Percentiles rank a stretch among this genome's conserved stretches.
These are phyloP conservation scores for Cymbidium sinense DNA, from an alignment of 106 monocot species.

Conservation along the genomic window DNA sequence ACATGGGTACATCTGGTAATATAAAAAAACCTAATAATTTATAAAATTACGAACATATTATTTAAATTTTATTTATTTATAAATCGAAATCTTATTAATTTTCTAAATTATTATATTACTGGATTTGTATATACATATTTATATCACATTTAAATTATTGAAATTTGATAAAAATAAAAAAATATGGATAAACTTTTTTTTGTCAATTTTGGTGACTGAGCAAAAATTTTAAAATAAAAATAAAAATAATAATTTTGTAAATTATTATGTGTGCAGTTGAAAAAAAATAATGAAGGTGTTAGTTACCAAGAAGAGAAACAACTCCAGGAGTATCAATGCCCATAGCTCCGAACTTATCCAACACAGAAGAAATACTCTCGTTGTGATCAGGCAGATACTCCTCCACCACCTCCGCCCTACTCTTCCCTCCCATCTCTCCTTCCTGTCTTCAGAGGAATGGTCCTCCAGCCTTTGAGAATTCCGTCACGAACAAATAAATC, in stretches of 20 bases:
- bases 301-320: constrained; percentile 61
- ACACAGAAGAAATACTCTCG: constrained; percentile 53
- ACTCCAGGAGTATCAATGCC: constrained; percentile 68
- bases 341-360: constrained; percentile 67
- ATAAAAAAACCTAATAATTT: neutral
- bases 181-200: too few species aligned
- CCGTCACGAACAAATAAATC: neutral
- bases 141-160: too few species aligned
- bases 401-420: constrained; percentile 54
- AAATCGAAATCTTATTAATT: too few species aligned
- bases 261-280: too few species aligned
- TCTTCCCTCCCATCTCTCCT: constrained; percentile 59
- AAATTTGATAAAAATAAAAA: too few species aligned
- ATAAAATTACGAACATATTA: too few species aligned
- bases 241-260: neutral
- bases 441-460: constrained; percentile 82
- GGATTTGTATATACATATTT: too few species aligned
- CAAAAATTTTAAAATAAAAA: too few species aligned
- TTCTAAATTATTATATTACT: too few species aligned
- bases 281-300: neutral
- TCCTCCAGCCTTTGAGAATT: constrained; percentile 37
- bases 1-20: neutral
- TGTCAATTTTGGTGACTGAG: too few species aligned
- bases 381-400: constrained; percentile 75
- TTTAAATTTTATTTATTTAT: too few species aligned